These are phyloP conservation scores for Priceomyces castillae DNA, from an alignment of 805 yeast species.

Conservation along the genomic window DNA sequence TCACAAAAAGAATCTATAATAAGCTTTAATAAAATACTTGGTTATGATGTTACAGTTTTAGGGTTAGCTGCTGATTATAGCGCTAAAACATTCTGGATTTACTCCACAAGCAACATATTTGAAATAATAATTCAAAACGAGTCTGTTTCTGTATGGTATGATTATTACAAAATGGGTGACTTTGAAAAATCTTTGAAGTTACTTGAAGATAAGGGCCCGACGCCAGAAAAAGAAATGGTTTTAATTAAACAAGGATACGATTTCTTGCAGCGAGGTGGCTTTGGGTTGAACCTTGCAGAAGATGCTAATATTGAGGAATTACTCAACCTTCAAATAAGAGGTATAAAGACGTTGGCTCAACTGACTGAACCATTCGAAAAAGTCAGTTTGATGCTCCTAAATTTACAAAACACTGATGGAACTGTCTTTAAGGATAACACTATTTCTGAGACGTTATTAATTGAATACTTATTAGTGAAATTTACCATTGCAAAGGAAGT, in stretches of 20 bases:
- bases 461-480: slow-evolving; percentile 34
- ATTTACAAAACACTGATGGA: slow-evolving; percentile 9
- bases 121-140: slow-evolving; percentile 75
- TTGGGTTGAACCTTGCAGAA: slow-evolving; percentile 24
- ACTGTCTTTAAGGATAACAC: background rate
- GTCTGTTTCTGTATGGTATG: slow-evolving; percentile 69
- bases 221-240: slow-evolving; percentile 27
- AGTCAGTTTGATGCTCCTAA: slow-evolving; percentile 52
- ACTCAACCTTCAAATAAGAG: slow-evolving; percentile 37
- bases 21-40: slow-evolving; percentile 3
- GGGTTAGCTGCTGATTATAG: slow-evolving; percentile 32
- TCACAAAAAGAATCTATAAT: slow-evolving; percentile 11
- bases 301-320: slow-evolving; percentile 13
- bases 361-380: slow-evolving; percentile 69
- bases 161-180: slow-evolving; percentile 36
- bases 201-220: slow-evolving; percentile 16
- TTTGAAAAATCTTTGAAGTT: slow-evolving; percentile 64
- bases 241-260: slow-evolving; percentile 39
- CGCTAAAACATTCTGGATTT: slow-evolving; percentile 72
- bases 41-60: slow-evolving; percentile 12
- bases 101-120: slow-evolving; percentile 54
- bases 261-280: slow-evolving; percentile 31
- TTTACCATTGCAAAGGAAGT: slow-evolving; percentile 20
- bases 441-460: slow-evolving; percentile 24
- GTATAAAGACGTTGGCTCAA: slow-evolving; percentile 48